These are phyloP conservation scores for Xylaria sp. DNA, from an alignment of 2,329 filamentous ascomycete species.

Conservation along the genomic window DNA sequence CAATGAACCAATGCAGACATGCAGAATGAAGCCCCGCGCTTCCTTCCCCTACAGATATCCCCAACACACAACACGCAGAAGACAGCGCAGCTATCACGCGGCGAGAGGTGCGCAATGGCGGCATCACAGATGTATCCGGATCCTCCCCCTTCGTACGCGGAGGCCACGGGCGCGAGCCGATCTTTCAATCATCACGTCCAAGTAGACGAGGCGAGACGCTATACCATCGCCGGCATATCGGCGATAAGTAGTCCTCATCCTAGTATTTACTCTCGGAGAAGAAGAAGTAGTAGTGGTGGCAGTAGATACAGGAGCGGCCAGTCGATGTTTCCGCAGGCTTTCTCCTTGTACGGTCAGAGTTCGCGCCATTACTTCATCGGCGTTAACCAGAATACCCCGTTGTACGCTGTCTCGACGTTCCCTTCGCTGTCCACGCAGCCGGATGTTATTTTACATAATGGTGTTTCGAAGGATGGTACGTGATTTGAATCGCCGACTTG, in stretches of 20 bases:
- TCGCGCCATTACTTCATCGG: constrained; percentile 20
- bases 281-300: neutral
- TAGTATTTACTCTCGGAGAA: neutral
- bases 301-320: neutral
- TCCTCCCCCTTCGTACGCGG: constrained; percentile 35
- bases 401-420: constrained; percentile 29
- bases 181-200: neutral
- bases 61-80: neutral
- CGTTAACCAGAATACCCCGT: constrained; percentile 4
- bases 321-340: constrained; percentile 25
- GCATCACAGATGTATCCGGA: constrained; percentile 7
- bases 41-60: constrained; percentile 19
- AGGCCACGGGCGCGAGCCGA: constrained; percentile 23
- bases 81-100: neutral
- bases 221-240: neutral
- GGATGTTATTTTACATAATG: constrained; percentile 24
- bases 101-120: constrained; percentile 6
- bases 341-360: constrained; percentile 20
- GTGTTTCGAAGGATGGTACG: constrained; percentile 16
- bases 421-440: neutral
- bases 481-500: neutral
- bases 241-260: neutral
- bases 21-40: constrained; percentile 21
- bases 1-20: neutral
- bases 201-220: neutral